Percentiles rank a stretch among this genome's conserved stretches.
Conservation (phyloP, 2,329 filamentous ascomycete genomes). For the Ambrosiella xylebori region DNA sequence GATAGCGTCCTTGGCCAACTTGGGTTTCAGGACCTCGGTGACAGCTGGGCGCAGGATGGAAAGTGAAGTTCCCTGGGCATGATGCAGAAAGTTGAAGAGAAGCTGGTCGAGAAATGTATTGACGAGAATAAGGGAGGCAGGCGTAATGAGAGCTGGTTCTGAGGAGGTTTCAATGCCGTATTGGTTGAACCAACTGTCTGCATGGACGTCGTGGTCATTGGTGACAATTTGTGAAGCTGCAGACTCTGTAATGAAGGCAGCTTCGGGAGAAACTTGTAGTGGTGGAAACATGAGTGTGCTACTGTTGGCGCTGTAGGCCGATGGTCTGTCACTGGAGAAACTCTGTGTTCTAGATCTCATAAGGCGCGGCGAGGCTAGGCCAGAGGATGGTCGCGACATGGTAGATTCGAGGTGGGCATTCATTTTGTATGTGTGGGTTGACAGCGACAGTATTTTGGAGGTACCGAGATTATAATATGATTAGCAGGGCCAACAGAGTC, state of each 20-base stretch:
- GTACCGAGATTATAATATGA: neutral
- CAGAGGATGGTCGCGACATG: conserved; percentile 21
- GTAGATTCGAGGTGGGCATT: conserved; percentile 5
- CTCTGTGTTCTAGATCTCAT: conserved; percentile 39
- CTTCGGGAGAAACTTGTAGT: conserved; percentile 50
- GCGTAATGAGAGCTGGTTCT: conserved; percentile 56
- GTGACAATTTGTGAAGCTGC: conserved; percentile 86
- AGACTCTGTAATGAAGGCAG: conserved; percentile 73
- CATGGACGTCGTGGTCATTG: conserved; percentile 64
- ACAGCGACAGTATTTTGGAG: neutral
- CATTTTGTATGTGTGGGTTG: conserved; percentile 6
- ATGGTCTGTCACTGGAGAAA: conserved; percentile 55
- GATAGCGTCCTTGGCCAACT: conserved; percentile 72
- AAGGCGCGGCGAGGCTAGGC: conserved; percentile 20
- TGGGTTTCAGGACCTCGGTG: conserved; percentile 71
- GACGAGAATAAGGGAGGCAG: conserved; percentile 55
- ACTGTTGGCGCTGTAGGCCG: conserved; percentile 36
- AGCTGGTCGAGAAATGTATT: conserved; percentile 91
- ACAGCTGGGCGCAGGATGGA: conserved; percentile 64
- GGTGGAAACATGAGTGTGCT: conserved; percentile 49
- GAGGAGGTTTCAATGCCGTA: conserved; percentile 46
- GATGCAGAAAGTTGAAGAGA: conserved; percentile 73
- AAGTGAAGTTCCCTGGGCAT: conserved; percentile 62
- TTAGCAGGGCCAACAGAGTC: neutral
- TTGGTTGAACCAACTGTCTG: conserved; percentile 51